These are phyloP conservation scores for Fusarium udum DNA, from an alignment of 2,329 filamentous ascomycete species.

Conservation along the genomic window DNA sequence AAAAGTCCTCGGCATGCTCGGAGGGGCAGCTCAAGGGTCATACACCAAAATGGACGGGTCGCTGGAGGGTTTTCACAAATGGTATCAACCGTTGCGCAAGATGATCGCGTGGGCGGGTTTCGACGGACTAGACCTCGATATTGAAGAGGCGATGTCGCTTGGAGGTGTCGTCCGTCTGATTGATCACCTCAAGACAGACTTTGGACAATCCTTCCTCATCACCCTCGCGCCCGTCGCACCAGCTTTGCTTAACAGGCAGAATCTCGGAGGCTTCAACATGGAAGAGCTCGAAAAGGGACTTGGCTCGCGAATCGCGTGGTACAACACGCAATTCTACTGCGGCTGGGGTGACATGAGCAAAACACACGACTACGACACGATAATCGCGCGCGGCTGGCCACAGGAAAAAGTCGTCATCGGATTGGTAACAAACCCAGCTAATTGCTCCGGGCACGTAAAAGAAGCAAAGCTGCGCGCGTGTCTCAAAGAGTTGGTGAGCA, in stretches of 20 bases:
- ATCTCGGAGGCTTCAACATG: constrained; percentile 84
- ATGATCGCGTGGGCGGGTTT: constrained; percentile 69
- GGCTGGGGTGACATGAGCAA: constrained; percentile 73
- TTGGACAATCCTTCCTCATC: constrained; percentile 75
- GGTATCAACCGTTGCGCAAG: constrained; percentile 73
- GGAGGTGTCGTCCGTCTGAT: constrained; percentile 71
- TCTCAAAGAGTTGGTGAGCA: constrained; percentile 50
- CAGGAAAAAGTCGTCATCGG: constrained; percentile 79
- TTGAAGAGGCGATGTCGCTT: constrained; percentile 78
- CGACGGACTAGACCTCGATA: constrained; percentile 77
- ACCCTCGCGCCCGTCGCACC: constrained; percentile 83
- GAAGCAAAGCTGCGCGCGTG: constrained; percentile 56
- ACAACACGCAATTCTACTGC: constrained; percentile 90
- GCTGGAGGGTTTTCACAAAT: constrained; percentile 72
- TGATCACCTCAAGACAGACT: constrained; percentile 72
- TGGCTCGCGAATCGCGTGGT: constrained; percentile 76
- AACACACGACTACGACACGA: constrained; percentile 54
- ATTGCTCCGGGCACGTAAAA: constrained; percentile 64
- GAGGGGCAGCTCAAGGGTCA: constrained; percentile 80
- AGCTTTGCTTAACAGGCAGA: constrained; percentile 64
- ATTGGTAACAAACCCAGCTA: constrained; percentile 76
- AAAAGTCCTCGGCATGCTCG: constrained; percentile 84
- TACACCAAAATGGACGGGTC: constrained; percentile 66
- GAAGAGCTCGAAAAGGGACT: constrained; percentile 71
- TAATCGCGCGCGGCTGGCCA: constrained; percentile 71